These are phyloP conservation scores for Suillus spraguei DNA, from an alignment of 768 basidiomycete genomes.

Conservation along the genomic window DNA sequence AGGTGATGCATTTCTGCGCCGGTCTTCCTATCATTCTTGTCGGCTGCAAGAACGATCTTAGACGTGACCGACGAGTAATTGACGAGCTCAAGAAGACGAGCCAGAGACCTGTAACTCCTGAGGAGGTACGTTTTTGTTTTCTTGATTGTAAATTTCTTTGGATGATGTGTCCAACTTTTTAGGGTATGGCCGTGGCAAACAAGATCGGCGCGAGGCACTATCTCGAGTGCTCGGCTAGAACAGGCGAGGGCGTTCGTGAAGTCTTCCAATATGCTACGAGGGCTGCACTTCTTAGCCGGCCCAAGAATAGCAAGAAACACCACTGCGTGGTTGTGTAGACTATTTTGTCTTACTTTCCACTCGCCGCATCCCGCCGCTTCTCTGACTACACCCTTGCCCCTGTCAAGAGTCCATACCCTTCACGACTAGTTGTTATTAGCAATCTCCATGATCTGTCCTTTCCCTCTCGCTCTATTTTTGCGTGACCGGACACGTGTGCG, in stretches of 20 bases:
- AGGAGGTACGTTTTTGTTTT: constrained; percentile 62
- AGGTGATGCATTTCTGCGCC: constrained; percentile 97
- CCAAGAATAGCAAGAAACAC: constrained; percentile 44
- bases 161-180: constrained; percentile 14
- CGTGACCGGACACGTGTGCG: constrained; percentile 9
- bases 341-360: constrained; percentile 22
- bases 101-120: constrained; percentile 92
- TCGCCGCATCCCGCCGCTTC: constrained; percentile 19
- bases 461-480: constrained; percentile 20
- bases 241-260: constrained; percentile 95
- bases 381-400: constrained; percentile 16
- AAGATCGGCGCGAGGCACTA: constrained; percentile 98
- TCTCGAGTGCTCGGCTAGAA: constrained; percentile 95
- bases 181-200: constrained; percentile 94
- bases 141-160: constrained; percentile 1
- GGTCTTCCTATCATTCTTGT: constrained; percentile 96
- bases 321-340: constrained; percentile 48
- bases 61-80: constrained; percentile 90
- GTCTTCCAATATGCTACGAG: constrained; percentile 98
- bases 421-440: constrained; percentile 37
- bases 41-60: constrained; percentile 98
- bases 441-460: constrained; percentile 41
- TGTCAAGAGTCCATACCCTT: constrained; percentile 38
- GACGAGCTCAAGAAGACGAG: constrained; percentile 93
- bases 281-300: constrained; percentile 76